phyloP scores from a whole-genome alignment of 495 filamentous ascomycete species.

The Penicillium turbatum region DNA sequence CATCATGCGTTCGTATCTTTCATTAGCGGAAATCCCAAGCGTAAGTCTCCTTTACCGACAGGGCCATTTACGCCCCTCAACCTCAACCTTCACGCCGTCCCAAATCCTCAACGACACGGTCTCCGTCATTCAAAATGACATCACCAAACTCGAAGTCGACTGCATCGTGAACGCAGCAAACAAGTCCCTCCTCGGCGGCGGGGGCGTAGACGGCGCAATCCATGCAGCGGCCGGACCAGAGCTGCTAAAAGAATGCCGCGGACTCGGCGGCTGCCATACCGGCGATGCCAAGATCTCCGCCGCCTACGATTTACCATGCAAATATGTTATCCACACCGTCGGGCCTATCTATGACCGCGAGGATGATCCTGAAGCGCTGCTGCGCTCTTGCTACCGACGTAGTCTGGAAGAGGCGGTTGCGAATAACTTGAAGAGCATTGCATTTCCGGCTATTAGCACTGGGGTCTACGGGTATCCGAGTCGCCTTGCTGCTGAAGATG shows the following conservation, averaged over 20 bases:
- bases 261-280: slow-evolving; percentile 65
- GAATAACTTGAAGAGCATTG: slow-evolving; percentile 62
- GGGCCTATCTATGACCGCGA: slow-evolving; percentile 69
- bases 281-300: slow-evolving; percentile 80
- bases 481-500: slow-evolving; percentile 61
- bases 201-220: slow-evolving; percentile 85
- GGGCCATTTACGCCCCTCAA: slow-evolving; percentile 22
- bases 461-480: slow-evolving; percentile 89
- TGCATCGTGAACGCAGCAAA: slow-evolving; percentile 96
- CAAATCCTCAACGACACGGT: slow-evolving; percentile 66
- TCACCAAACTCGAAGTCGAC: slow-evolving; percentile 74
- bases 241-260: slow-evolving; percentile 66
- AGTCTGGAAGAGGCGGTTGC: slow-evolving; percentile 68
- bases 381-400: slow-evolving; percentile 69
- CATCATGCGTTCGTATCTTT: neutral
- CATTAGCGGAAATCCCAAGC: slow-evolving; percentile 58
- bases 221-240: slow-evolving; percentile 72
- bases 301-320: slow-evolving; percentile 70
- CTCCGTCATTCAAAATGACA: slow-evolving; percentile 68
- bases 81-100: slow-evolving; percentile 36
- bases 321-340: slow-evolving; percentile 83
- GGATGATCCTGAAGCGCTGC: slow-evolving; percentile 40
- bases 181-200: slow-evolving; percentile 69
- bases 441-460: slow-evolving; percentile 80
- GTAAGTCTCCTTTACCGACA: slow-evolving; percentile 57